Evolutionary conservation across 2,329 filamentous ascomycete genomes (phyloP), one percentile per base, ranked within the genome.

Genomic region (Immersiporthe knoxdaviesiana): DNA sequence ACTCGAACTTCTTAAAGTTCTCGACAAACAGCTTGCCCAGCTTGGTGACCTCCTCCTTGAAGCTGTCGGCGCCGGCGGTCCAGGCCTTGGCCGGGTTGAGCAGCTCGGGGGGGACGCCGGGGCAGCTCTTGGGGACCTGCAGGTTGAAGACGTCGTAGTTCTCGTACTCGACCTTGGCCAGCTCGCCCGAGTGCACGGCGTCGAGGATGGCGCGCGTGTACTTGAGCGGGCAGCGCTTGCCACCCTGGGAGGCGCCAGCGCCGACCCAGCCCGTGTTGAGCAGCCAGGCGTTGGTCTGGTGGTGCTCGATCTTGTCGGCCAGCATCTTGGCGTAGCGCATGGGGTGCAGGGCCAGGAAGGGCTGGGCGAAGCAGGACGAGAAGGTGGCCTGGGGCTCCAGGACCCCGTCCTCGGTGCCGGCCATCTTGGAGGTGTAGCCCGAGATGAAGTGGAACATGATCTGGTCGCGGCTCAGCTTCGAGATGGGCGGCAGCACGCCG

Each of bases 371-470:
- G 90, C 96, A 99, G 66, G 94, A 97, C 35, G 94, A 98, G 90
- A 99, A 99, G 77, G 96, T 99, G 32, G 96, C 96, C 84, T 98
- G 93, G 73, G 96, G 96, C 84, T 99, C 96, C 12, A 92, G 97
- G 74, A 99, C 90, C 78, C 96, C 96, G 74, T 97, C 93, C 85
- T 99, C 96, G 44, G 96, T 99, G 78, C 96, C 96, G 74, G 96
- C 96, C 96, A 99, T 99, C 91, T 99, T 99, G 79, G 95, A 98
- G 73, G 96, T 99, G 88, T 99, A 99, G 76, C 96, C 96, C 24
- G 93, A 97, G 84, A 99, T 99, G 90, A 99, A 99, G 88, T 99
- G 96, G 91, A 98, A 99, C 95, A 99, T 98, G 81, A 94, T 97
- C 85, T 98, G 96, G 77, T 93, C 90, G 73, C 91, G 89, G 86